Evolutionary conservation across 164 flowering plant genomes (phyloP).

Genomic region (Euptelea pleiosperma): DNA sequence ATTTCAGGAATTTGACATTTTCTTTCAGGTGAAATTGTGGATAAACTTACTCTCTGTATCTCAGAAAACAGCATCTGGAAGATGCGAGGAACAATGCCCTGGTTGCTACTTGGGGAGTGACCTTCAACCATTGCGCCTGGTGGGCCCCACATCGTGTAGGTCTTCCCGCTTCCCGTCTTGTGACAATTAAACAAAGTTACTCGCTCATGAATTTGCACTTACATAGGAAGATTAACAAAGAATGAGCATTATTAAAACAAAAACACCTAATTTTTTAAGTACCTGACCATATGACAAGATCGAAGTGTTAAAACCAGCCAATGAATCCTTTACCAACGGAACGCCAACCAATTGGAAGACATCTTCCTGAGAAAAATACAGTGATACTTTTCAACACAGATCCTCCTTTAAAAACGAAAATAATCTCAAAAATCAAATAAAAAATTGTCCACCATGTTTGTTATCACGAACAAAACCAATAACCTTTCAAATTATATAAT

Average conservation of each 20-base stretch:
- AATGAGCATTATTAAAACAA: too few species aligned
- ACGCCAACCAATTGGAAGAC: conserved; percentile 71
- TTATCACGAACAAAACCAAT: too few species aligned
- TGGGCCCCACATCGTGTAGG: conserved; percentile 99
- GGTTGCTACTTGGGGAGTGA: conserved; percentile 45
- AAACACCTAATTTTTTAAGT: conserved; percentile 6
- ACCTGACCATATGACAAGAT: conserved; percentile 92
- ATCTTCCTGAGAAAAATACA: conserved; percentile 60
- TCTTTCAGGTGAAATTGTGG: neutral
- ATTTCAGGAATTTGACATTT: neutral
- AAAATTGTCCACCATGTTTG: too few species aligned
- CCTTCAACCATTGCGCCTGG: conserved; percentile 91
- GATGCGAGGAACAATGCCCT: conserved; percentile 87
- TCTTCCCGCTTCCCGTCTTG: conserved; percentile 92
- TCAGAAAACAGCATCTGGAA: conserved; percentile 77
- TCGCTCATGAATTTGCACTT: neutral
- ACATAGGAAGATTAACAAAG: too few species aligned
- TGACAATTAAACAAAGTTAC: conserved; percentile 12
- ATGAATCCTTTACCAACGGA: conserved; percentile 71
- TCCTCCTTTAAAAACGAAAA: too few species aligned
- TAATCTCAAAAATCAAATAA: too few species aligned
- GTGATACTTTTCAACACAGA: too few species aligned
- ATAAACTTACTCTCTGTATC: conserved; percentile 58
- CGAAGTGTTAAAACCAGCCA: conserved; percentile 82
- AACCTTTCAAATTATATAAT: too few species aligned